phyloP scores from a whole-genome alignment of 1,284 basidiomycete species.

The Cystobasidiaceae sp. region DNA sequence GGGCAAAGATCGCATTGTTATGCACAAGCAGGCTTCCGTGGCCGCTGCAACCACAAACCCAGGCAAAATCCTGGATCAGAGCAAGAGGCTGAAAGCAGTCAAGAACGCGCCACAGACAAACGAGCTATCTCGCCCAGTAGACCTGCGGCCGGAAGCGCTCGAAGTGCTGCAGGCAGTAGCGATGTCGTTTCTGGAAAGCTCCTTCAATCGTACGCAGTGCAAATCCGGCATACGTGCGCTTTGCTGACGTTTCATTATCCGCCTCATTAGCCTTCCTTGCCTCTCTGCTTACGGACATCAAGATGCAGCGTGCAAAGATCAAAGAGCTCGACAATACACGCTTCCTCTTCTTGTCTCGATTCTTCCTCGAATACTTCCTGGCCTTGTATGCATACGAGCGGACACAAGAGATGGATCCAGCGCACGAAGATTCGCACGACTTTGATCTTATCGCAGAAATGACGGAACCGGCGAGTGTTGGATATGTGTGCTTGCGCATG shows the following conservation, averaged over 20 bases:
- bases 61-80: slow-evolving; percentile 68
- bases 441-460: slow-evolving; percentile 77
- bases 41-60: slow-evolving; percentile 55
- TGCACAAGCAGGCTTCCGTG: slow-evolving; percentile 79
- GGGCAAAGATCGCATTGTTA: slow-evolving; percentile 53
- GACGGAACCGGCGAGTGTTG: slow-evolving; percentile 74
- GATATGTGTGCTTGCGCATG: slow-evolving; percentile 85
- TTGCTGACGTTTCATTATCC: neutral
- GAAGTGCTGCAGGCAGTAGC: slow-evolving; percentile 63
- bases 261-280: slow-evolving; percentile 65
- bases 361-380: slow-evolving; percentile 85
- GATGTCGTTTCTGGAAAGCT: slow-evolving; percentile 65
- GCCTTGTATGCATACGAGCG: slow-evolving; percentile 40
- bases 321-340: slow-evolving; percentile 84
- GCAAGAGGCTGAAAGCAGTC: slow-evolving; percentile 56
- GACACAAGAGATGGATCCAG: slow-evolving; percentile 32
- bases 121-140: slow-evolving; percentile 49
- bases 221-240: neutral
- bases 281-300: slow-evolving; percentile 82
- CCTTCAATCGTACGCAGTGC: slow-evolving; percentile 70
- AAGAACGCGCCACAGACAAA: slow-evolving; percentile 50
- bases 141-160: slow-evolving; percentile 65
- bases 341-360: slow-evolving; percentile 72
- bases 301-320: slow-evolving; percentile 80
- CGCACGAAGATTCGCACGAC: slow-evolving; percentile 51